These are phyloP conservation scores for Fraxinus paxiana DNA, from an alignment of 305 asterid genomes.

Conservation along the genomic window DNA sequence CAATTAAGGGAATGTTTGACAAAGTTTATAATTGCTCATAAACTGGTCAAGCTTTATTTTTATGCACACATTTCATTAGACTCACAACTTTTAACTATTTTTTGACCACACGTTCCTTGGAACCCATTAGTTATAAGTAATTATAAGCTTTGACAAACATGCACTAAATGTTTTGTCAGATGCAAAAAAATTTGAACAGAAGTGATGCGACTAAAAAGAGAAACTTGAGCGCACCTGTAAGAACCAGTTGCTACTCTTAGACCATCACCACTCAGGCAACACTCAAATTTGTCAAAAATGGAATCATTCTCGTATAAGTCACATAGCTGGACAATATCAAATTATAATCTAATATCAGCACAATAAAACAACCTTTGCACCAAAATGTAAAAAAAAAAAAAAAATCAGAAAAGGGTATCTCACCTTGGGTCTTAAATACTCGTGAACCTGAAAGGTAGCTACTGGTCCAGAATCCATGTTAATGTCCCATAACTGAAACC, in stretches of 20 bases:
- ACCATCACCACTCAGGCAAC: slow-evolving; percentile 98
- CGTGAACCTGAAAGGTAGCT: slow-evolving; percentile 92
- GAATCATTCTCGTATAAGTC: slow-evolving; percentile 95
- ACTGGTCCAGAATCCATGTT: slow-evolving; percentile 99
- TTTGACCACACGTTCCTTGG: not conserved
- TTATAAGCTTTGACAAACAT: not conserved
- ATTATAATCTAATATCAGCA: slow-evolving; percentile 30
- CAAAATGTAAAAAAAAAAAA: not conserved
- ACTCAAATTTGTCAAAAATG: slow-evolving; percentile 91
- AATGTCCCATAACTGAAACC: slow-evolving; percentile 86
- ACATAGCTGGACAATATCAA: slow-evolving; percentile 59
- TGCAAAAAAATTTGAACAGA: not conserved
- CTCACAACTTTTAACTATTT: not conserved
- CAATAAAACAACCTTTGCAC: not conserved
- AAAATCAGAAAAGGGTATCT: slow-evolving; percentile 2
- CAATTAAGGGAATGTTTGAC: not conserved
- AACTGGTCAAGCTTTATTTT: not conserved
- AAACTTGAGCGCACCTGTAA: slow-evolving; percentile 55
- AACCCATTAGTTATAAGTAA: not conserved
- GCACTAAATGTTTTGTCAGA: not conserved
- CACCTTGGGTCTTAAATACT: slow-evolving; percentile 94
- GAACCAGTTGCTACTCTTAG: slow-evolving; percentile 93
- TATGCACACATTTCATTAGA: not conserved
- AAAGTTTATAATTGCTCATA: not conserved
- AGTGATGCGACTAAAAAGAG: slow-evolving; percentile 5